phyloP scores from a whole-genome alignment of 768 basidiomycete species.

The Lactifluus echinatus region DNA sequence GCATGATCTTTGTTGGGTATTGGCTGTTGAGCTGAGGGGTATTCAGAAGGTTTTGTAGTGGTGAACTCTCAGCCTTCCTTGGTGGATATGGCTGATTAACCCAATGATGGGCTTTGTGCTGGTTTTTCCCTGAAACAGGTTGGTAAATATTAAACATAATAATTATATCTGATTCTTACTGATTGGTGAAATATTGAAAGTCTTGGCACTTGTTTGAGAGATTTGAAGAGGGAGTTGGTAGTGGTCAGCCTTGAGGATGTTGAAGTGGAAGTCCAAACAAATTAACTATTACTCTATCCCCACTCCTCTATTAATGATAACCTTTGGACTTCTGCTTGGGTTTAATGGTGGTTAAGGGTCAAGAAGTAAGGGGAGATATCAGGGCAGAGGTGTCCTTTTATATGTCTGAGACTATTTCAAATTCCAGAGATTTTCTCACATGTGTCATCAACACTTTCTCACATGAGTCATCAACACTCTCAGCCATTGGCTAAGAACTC shows the following conservation, averaged over 20 bases:
- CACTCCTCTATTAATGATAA: not conserved
- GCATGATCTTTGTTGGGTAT: not conserved
- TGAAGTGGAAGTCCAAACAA: not conserved
- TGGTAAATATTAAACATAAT: not conserved
- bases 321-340: not conserved
- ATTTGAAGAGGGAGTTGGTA: not conserved
- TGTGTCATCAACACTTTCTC: not conserved
- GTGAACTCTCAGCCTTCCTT: not conserved
- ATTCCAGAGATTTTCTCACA: not conserved
- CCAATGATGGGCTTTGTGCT: not conserved
- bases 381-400: not conserved
- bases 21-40: not conserved
- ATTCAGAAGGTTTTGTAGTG: not conserved
- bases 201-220: too few relatives aligned
- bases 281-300: not conserved
- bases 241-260: too few relatives aligned
- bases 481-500: not conserved
- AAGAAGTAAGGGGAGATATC: not conserved
- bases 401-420: constrained; percentile 5
- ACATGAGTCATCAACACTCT: not conserved
- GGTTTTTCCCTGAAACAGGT: not conserved
- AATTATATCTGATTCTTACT: not conserved
- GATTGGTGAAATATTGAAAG: constrained; percentile 4
- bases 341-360: not conserved
- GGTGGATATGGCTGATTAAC: not conserved